Evolutionary conservation across 352 stramenopile genomes (phyloP), one percentile per base, ranked within the genome.

Genomic region (Phytophthora palmivora): DNA sequence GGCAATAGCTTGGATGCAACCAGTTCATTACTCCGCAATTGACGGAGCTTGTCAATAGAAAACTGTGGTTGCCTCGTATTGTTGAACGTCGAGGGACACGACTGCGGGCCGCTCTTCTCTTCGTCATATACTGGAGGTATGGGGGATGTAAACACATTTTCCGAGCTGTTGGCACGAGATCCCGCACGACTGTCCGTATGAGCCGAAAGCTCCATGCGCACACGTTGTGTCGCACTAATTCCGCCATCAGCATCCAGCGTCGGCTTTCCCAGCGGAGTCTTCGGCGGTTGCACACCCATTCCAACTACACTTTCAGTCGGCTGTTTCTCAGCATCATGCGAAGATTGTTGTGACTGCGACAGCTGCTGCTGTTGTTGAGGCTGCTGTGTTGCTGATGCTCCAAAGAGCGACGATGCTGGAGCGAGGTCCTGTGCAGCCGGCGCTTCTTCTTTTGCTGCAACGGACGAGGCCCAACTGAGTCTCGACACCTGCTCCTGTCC

Each of bases 1-100:
- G 83, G 79, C 42, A 92, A 56, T 28, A 94, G 45, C 55, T 82
- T 87, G 39, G 73, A 79, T 21, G 78, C 75, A 15, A 89, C 69
- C 18, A 84, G 52, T 36, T 82, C 69, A 47, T 72, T 77, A 65
- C 37, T 75, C n/a, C 46, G 51, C 28, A 74, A 15, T 41, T 63
- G 61, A 49, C 32, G 58, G 46, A 68, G 50, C 16, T 73, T 71
- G 22, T 65, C 54, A 32, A 68, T 68, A 2, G 58, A 71, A 58
- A 75, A 70, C 21, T 74, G 56, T 3, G 76, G 63, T 36, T 84
- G 47, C 48, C 68, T 68, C 8, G 61, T 42, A 53, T 63, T 59
- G 19, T 67, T 64, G 19, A 80, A 75, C 15, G 58, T 54, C 6
- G 69, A 76, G 16, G 74, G 76, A 33, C 66, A 80, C 43, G 81